Conservation (phyloP, 2,329 filamentous ascomycete genomes). For the Botrytis deweyae region DNA sequence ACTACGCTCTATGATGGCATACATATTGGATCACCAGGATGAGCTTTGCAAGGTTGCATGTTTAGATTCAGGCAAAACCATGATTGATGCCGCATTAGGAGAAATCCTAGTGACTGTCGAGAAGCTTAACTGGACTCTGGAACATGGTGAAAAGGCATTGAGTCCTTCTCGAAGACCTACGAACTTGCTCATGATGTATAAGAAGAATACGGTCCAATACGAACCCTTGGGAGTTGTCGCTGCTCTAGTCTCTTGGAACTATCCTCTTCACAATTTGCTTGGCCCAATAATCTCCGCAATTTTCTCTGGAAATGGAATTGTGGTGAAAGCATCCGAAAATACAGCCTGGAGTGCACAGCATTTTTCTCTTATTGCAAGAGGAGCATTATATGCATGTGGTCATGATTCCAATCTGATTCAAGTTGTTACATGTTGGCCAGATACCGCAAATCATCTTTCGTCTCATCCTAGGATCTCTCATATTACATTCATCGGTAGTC, state of each 20-base stretch:
- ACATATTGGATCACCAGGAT: conserved; percentile 85
- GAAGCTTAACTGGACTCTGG: conserved; percentile 91
- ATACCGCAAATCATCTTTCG: conserved; percentile 76
- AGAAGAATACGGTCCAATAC: conserved; percentile 85
- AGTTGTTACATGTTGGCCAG: conserved; percentile 82
- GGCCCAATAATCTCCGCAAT: conserved; percentile 87
- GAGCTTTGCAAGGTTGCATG: conserved; percentile 82
- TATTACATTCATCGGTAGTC: conserved; percentile 93
- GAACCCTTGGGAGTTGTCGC: conserved; percentile 92
- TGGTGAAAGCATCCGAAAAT: conserved; percentile 93
- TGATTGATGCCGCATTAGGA: conserved; percentile 88
- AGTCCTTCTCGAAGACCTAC: conserved; percentile 72
- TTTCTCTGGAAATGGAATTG: conserved; percentile 86
- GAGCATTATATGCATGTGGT: conserved; percentile 78
- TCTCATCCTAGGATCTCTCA: conserved; percentile 82
- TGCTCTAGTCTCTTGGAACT: conserved; percentile 96
- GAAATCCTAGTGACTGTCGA: conserved; percentile 93
- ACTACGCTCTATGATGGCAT: conserved; percentile 75
- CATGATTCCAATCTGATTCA: conserved; percentile 82
- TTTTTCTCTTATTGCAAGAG: conserved; percentile 75
- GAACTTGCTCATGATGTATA: conserved; percentile 93
- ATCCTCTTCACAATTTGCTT: conserved; percentile 91
- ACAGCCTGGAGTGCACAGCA: conserved; percentile 90
- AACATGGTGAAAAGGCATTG: conserved; percentile 83
- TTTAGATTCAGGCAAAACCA: conserved; percentile 93